A percentile compares a stretch with the other conserved stretches of the same genome.
Conservation (phyloP, 441 rosid genomes). For the Cnidoscolus chayamansa region DNA sequence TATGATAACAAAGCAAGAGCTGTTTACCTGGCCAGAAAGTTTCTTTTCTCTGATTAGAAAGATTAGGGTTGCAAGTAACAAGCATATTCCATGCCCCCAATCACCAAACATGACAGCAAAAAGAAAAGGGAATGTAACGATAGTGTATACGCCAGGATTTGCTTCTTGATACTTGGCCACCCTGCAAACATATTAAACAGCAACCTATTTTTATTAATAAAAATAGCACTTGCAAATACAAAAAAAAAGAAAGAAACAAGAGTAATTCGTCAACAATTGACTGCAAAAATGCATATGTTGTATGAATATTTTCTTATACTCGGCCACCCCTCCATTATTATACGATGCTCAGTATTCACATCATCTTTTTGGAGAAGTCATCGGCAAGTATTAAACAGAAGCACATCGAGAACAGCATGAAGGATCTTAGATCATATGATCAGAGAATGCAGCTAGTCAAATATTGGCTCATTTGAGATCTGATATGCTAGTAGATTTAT, state of each 20-base stretch:
- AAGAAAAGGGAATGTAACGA: conserved; percentile 92
- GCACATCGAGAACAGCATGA: not conserved
- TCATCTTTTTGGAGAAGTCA: too few species aligned
- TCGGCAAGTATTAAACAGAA: not conserved
- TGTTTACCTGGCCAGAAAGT: conserved; percentile 74
- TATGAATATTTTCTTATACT: conserved; percentile 34
- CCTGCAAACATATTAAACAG: conserved; percentile 45
- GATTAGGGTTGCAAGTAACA: conserved; percentile 64
- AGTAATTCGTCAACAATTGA: not conserved
- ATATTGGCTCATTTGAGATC: conserved; percentile 3
- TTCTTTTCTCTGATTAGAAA: conserved; percentile 75
- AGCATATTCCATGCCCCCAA: conserved; percentile 98
- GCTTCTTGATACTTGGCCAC: conserved; percentile 96
- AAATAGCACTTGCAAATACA: conserved; percentile 36
- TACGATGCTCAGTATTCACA: conserved; percentile 25
- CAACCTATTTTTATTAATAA: conserved; percentile 10
- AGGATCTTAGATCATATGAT: not conserved
- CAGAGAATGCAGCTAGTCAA: not conserved
- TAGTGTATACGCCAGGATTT: conserved; percentile 83
- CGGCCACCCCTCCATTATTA: conserved; percentile 48
- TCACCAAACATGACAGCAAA: conserved; percentile 99
- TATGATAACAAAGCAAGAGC: conserved; percentile 6
- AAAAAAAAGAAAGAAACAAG: conserved; percentile 14
- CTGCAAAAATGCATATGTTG: not conserved
- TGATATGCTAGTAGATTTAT: not conserved